Evolutionary conservation across 495 filamentous ascomycete genomes (phyloP).

Genomic region (Jackrogersella minutella): DNA sequence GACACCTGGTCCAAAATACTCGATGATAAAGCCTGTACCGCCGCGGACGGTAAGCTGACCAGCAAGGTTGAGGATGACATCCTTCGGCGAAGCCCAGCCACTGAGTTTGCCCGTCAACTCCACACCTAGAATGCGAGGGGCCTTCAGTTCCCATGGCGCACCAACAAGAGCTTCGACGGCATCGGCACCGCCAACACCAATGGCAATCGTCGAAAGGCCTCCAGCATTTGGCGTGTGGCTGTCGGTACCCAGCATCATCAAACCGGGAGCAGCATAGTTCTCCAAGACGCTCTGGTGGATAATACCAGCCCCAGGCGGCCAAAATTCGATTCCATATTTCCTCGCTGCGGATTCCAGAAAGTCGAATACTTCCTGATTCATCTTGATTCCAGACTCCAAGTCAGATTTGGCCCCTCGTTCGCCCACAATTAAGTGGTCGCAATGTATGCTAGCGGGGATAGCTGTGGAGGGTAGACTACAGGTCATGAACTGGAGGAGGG

Average conservation of each 20-base stretch:
- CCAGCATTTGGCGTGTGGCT: conserved; percentile 97
- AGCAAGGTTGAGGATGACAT: conserved; percentile 89
- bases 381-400: conserved; percentile 83
- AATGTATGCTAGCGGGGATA: conserved; percentile 98
- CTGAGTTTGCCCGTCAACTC: conserved; percentile 81
- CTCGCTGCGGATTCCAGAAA: conserved; percentile 93
- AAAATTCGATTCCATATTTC: conserved; percentile 98
- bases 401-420: conserved; percentile 88
- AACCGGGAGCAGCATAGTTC: conserved; percentile 95
- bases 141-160: conserved; percentile 96
- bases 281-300: conserved; percentile 98
- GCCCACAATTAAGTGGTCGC: conserved; percentile 98
- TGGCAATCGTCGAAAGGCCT: conserved; percentile 91
- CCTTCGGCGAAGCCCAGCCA: conserved; percentile 94
- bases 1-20: conserved; percentile 89
- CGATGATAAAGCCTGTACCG: conserved; percentile 92
- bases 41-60: conserved; percentile 92
- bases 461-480: conserved; percentile 89
- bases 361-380: conserved; percentile 97
- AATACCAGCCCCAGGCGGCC: conserved; percentile 98
- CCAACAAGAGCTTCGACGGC: conserved; percentile 96
- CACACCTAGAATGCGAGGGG: conserved; percentile 88
- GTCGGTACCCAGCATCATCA: conserved; percentile 99
- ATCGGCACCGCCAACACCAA: conserved; percentile 97
- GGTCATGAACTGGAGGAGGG: conserved; percentile 97